A percentile compares a stretch with the other conserved stretches of the same genome.
These are phyloP conservation scores for Chloris gayana DNA, from an alignment of 176 grass and related monocot genomes.

Conservation along the genomic window DNA sequence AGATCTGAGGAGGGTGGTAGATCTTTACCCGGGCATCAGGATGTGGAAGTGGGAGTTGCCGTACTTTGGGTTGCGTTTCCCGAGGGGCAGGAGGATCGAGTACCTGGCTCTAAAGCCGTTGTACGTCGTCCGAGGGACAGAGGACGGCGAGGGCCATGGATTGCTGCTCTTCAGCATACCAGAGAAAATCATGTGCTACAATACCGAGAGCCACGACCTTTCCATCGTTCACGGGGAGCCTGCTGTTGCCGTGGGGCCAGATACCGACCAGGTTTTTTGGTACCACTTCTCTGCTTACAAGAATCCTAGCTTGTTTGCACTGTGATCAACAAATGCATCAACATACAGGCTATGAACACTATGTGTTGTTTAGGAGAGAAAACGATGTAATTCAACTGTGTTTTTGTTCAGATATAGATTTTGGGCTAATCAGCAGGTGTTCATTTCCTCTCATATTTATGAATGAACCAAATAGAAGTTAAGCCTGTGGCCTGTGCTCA, in stretches of 20 bases:
- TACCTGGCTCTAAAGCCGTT: neutral
- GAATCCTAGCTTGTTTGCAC: constrained; percentile 8
- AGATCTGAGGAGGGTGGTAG: neutral
- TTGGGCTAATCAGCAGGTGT: neutral
- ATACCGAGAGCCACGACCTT: neutral
- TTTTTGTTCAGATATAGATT: neutral
- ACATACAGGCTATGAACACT: too few relatives aligned
- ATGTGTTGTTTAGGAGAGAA: too few relatives aligned
- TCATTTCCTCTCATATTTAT: neutral
- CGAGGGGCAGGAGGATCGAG: neutral
- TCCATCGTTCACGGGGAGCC: neutral
- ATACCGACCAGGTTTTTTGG: neutral
- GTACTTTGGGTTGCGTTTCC: neutral
- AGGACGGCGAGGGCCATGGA: neutral
- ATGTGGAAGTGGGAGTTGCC: neutral
- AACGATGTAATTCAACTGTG: neutral
- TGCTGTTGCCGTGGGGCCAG: neutral
- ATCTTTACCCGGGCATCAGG: neutral
- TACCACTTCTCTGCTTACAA: neutral
- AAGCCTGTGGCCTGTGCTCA: too few relatives aligned
- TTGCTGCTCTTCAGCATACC: constrained; percentile 15
- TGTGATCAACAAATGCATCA: neutral
- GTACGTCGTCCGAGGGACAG: neutral
- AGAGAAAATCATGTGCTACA: constrained; percentile 20
- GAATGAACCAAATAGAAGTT: neutral